Evolutionary conservation across 768 basidiomycete genomes (phyloP).

Genomic region (Pisolithus sp.): DNA sequence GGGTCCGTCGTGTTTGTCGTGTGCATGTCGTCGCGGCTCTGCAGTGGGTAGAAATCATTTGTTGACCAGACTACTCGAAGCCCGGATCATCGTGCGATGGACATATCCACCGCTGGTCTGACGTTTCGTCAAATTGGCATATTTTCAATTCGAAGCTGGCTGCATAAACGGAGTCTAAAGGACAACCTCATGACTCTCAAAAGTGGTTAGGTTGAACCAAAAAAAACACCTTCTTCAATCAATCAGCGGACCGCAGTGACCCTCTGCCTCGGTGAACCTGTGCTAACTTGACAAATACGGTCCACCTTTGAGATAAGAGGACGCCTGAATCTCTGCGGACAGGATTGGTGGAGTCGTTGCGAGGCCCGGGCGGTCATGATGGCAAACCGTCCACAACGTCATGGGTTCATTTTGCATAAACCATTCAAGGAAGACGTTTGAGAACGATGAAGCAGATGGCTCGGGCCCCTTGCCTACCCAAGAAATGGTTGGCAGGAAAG

Average conservation of each 20-base stretch:
- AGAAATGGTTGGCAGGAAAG: not conserved
- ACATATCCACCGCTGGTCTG: not conserved
- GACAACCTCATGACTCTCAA: conserved; percentile 1
- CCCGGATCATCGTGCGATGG: conserved; percentile 1
- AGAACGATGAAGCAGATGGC: not conserved
- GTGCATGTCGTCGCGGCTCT: too few relatives aligned
- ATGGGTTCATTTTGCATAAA: not conserved
- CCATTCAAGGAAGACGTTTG: not conserved
- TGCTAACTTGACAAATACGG: conserved; percentile 18
- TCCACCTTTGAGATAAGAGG: conserved; percentile 8
- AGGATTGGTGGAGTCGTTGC: not conserved
- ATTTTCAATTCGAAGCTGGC: conserved; percentile 26
- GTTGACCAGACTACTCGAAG: too few relatives aligned
- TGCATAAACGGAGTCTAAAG: conserved; percentile 11
- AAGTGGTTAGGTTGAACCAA: not conserved
- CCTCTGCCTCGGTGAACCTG: conserved; percentile 27
- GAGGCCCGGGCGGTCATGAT: not conserved
- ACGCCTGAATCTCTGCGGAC: not conserved
- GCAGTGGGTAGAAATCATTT: too few relatives aligned
- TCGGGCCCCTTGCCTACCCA: not conserved
- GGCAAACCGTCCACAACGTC: not conserved
- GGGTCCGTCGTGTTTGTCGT: too few relatives aligned
- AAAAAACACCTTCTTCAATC: conserved; percentile 10
- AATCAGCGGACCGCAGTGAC: conserved; percentile 13
- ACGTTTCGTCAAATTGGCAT: conserved; percentile 19